Evolutionary conservation across 2,329 filamentous ascomycete genomes (phyloP), one percentile per base, ranked within the genome.

Genomic region (Emergomyces pasteurianus): DNA sequence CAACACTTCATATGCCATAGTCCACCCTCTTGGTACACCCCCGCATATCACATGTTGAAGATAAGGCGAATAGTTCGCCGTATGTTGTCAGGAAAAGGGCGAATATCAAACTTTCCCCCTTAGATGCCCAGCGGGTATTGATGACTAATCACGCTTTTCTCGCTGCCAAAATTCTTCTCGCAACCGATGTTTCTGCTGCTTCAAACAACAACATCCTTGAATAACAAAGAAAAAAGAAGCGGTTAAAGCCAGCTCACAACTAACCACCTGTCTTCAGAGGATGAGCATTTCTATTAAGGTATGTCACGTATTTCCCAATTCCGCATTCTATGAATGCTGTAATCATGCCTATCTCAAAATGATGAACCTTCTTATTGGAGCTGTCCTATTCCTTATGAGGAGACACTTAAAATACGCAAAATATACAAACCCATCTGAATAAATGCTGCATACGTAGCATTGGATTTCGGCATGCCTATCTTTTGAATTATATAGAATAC

Each of bases 341-440:
- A n/a, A 12, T 46, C 40, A 9, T 31, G 26, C 28, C 40, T 43
- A 9, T 23, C 23, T 46, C 36, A 52, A 47, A 42, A 64, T 69
- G 69, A 70, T 70, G 69, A 70, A 63, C 63, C 46, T 61, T 40
- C 58, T 65, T 70, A 70, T 70, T 70, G 69, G 69, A 70, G 69
- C 69, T 70, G 69, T 70, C 69, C 67, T 67, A 70, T 62, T 63
- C 60, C 58, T 18, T 46, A 60, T 70, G 68, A 65, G 68, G 68
- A 70, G 56, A 62, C 55, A 64, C 58, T 59, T 49, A 26, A 52
- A 53, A 62, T 62, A 65, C 67, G 66, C 67, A 68, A 61, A 57
- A 64, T 66, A 52, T 60, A 62, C 34, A 63, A 55, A 56, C 26
- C 50, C 43, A 49, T 63, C 65, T 68, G 65, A 67, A 53, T 46